Base-by-base conservation (phyloP, 23 red algal species). In the Gracilariopsis chorda region DNA sequence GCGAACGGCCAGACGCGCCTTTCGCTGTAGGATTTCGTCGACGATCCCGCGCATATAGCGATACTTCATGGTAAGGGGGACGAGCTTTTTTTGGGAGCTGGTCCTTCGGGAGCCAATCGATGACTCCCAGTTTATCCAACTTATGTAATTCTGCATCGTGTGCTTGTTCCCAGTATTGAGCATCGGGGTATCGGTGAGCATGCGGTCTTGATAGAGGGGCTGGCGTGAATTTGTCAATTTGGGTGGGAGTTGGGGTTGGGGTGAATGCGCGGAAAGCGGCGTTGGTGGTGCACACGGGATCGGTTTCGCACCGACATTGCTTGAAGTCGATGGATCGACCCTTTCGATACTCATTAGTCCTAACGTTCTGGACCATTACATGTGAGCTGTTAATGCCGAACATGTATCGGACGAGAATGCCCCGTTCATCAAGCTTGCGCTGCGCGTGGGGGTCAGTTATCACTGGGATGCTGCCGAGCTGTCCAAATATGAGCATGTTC, bases 171-270 rank as follows among this genome's bases (percentile, higher is more conserved):
- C 42, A 88, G 55, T 72, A 8, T n/a, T 88, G 6, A 1, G 48
- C 65, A n/a, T 88, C 65, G 30, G 65, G 83, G 2, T 88, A 88
- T 5, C 7, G 28, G 34, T 76, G 42, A 7, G 61, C 83, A 53
- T 88, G 65, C 0, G 10, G 11, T 11, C 30, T 40, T 2, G 61
- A 51, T 29, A 4, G 78, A n/a, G 49, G 78, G 10, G 39, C 1
- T 32, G 53, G 56, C 20, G 0, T 86, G 17, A 5, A 19, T 5
- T 10, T 7, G 63, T 5, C 21, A 27, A 48, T 60, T 20, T 23
- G 23, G 64, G 44, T 57, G 59, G 80, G 28, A 21, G 12, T 46
- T 19, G 57, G 19, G 25, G 40, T 7, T 11, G 24, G 57, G 35
- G 17, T 39, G 13, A 20, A 25, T 64, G 30, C 59, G 59, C 59